Evolutionary conservation across 345 rosid genomes (phyloP), one percentile per base, ranked within the genome.

Genomic region (Corchorus capsularis): DNA sequence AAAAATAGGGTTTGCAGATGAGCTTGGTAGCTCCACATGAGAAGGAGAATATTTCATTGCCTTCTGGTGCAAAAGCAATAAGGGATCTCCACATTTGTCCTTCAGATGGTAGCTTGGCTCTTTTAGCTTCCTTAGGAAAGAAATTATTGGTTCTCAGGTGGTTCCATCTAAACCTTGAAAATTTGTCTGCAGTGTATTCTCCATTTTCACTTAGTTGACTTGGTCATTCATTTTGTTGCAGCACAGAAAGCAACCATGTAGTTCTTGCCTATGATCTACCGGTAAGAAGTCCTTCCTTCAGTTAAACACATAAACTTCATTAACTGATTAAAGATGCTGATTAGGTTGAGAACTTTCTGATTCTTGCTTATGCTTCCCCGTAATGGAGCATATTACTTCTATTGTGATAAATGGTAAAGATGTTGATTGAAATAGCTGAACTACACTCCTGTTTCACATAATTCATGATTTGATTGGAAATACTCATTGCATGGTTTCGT

Each of bases 1-100:
- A n/a, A n/a, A n/a, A n/a, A n/a, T n/a, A n/a, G 52, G 34, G 54
- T 47, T 77, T 80, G 77, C 86, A 94, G 98, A 80, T 86, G 83
- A 88, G 89, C 82, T 81, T 94, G 82, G 78, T 88, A 59, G 72
- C 85, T 83, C 87, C 97, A 13, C 82, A 84, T 82, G 94, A 90
- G 82, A 85, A 79, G 81, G 90, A 91, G 79, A 93, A 93, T 77
- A 90, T 91, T 71, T 15, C 71, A 37, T 82, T 93, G 66, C 92
- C 94, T 79, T 77, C 86, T 61, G 73, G 75, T 54, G 87, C 89
- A 67, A 90, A 79, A 88, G 88, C 89, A 46, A 83, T 95, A 68
- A 93, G 89, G 89, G 97, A 91, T 83, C 81, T 95, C 79, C 94
- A 71, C 63, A 75, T 95, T 61, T 93, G 93, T 81, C 94, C 97